Base-by-base conservation (phyloP, 176 grass and related monocot genomes). In the Urochloa ruziziensis region DNA sequence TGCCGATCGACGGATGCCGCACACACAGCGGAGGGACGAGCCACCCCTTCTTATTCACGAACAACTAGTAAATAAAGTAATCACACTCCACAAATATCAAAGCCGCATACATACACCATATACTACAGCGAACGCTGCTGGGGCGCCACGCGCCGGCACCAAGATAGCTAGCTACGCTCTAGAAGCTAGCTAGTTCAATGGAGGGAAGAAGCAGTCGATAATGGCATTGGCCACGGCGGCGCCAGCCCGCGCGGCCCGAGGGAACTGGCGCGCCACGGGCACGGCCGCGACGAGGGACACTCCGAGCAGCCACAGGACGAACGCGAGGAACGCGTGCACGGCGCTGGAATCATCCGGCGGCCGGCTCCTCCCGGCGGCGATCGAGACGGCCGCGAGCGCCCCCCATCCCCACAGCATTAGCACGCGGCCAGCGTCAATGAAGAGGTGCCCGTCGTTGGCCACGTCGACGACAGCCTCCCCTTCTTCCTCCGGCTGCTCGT, bases 351-450 rank as follows among this genome's bases (percentile, higher is more conserved):
- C 62, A 8, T 58, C 54, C 54, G 54, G 10, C n/a, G 28, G 17
- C 4, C 43, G 3, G 16, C 8, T 1, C 54, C 10, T 25, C 54
- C 10, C 54, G n/a, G 70, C 28, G 7, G 44, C 28, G 7, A 28
- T 25, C 21, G n/a, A 30, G 70, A 10, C 18, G 47, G 2, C 47
- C 47, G 47, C 25, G 44, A 81, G n/a, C 23, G 33, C 44, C 15
- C 21, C 63, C 21, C 78, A 81, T 1, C 78, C 78, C 30, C 63
- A 81, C 47, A 81, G 43, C 48, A 81, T 69, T 2, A 81, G 64
- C 46, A 42, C 16, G n/a, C 64, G 46, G 1, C 79, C 78, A 9
- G n/a, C 78, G 34, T 53, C 33, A 2, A 40, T 14, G n/a, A 81
- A 51, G 47, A 25, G 21, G 4, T 12, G 36, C 9, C 6, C 1